Base-by-base conservation (phyloP, 1,284 basidiomycete species). In the Filobasidium uniguttulatum region DNA sequence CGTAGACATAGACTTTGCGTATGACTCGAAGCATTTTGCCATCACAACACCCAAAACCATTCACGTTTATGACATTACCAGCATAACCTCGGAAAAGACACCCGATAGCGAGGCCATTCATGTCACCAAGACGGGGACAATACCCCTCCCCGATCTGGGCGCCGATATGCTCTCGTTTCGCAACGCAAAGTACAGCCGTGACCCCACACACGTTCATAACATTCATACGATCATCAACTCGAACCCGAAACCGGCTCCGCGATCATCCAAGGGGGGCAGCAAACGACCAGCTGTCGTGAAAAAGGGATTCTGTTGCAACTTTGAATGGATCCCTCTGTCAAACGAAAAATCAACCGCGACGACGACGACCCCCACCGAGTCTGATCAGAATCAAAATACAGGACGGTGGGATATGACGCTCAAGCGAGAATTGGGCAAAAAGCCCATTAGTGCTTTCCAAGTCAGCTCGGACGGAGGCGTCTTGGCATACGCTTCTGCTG, bases 401-500 rank as follows among this genome's bases (percentile, higher is more conserved):
- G 59, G 60, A 3, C 61, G 64, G 36, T 73, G 72, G 71, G 65
- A 64, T 46, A 57, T 72, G 1, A 47, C 64, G 10, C 60, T 59
- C 17, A 63, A 67, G 52, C 59, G 71, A 30, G 70, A 70, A 34
- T 63, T 89, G 6, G 79, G 82, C 17, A 81, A 83, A 55, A 80
- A 81, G 57, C 82, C 83, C 12, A 64, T 91, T 31, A 93, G 90
- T 3, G 83, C 81, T 57, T 83, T 94, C 62, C 86, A 89, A 61
- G 69, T 89, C 45, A 90, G 88, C 60, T 69, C 78, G 34, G 79
- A 90, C 61, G 93, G 94, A 0, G 79, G 75, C 50, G 72, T 86
- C 36, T 67, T 98, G 5, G 88, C 85, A 0, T 89, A 82, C 60
- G 91, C 90, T 4, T 82, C 81, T 5, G 91, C 90, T 9, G 89